Conservation (phyloP, 73 alveolate genomes). For the Paramecium caudatum region DNA sequence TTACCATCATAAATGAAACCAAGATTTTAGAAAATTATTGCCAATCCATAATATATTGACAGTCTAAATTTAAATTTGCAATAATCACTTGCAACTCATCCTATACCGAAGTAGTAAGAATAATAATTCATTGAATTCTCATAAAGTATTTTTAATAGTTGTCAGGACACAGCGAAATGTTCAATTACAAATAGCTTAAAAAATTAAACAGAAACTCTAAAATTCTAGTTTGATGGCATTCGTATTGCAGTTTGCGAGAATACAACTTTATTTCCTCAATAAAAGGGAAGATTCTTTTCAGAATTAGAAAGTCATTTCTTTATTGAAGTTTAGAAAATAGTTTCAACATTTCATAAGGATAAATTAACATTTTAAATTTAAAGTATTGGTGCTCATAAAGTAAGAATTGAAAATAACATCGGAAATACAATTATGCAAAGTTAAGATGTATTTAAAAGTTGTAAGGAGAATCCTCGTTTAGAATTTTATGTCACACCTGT, state of each 20-base stretch:
- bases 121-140: not conserved
- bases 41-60: not conserved
- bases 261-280: not conserved
- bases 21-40: not conserved
- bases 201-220: slow-evolving; percentile 25
- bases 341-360: not conserved
- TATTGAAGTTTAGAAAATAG: not conserved
- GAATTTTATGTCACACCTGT: slow-evolving; percentile 18
- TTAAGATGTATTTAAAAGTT: slow-evolving; percentile 9
- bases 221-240: slow-evolving; percentile 19
- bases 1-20: too few species aligned
- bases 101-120: slow-evolving; percentile 5
- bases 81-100: slow-evolving; percentile 5
- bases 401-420: not conserved
- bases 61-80: not conserved
- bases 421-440: not conserved
- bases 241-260: slow-evolving; percentile 4
- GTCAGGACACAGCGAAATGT: not conserved
- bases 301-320: slow-evolving; percentile 36
- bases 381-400: slow-evolving; percentile 28
- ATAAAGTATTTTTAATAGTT: not conserved
- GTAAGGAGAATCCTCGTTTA: not conserved
- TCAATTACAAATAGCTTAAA: not conserved
- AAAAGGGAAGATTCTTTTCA: not conserved
- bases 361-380: not conserved